Evolutionary conservation across 2,329 filamentous ascomycete species (phyloP), one percentile per base, ranked within the genome.

Genomic region (Lasiodiplodia theobromae): DNA sequence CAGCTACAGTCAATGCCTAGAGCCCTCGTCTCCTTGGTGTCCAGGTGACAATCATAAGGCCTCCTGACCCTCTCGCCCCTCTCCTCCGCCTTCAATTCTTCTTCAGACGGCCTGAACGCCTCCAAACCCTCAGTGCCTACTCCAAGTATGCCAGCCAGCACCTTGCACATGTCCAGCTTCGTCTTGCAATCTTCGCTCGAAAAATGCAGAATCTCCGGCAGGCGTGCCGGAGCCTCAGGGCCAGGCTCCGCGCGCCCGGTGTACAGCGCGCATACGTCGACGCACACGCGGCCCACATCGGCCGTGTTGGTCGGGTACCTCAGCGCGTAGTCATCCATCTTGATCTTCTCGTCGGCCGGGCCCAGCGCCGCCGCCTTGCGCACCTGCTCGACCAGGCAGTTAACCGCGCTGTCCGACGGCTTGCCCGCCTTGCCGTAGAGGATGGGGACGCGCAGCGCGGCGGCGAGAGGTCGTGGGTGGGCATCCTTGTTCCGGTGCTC

Each of bases 241-340:
- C 16, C 57, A 7, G 66, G 57, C 31, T 16, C 2, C 18, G 16
- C 18, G 31, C 54, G 18, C 4, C 58, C 79, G 4, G 49, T 52
- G 74, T 94, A 96, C 74, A 91, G 89, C 70, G 84, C 84, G 2
- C 91, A 88, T 58, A 96, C 83, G 73, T 96, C 92, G 70, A 89
- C 85, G 74, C 89, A 92, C 56, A 97, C 92, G 49, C 94, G 86
- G 21, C 86, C 93, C 21, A 97, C 90, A 75, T 97, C 94, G 76
- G 93, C 91, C 0, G 93, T 97, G 77, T 96, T 96, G 8, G 94
- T 97, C 10, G 94, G 94, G 81, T 93, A 97, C 34, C 94, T 87
- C 63, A 92, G 82, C 1, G 92, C 90, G 89, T 93, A 97, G 78
- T 96, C 90, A 75, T 97, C 94, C 89, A 97, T 94, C 76, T 88